A percentile compares a stretch with the other conserved stretches of the same genome.
Conservation (phyloP, 495 filamentous ascomycete genomes). For the Lophium mytilinum region DNA sequence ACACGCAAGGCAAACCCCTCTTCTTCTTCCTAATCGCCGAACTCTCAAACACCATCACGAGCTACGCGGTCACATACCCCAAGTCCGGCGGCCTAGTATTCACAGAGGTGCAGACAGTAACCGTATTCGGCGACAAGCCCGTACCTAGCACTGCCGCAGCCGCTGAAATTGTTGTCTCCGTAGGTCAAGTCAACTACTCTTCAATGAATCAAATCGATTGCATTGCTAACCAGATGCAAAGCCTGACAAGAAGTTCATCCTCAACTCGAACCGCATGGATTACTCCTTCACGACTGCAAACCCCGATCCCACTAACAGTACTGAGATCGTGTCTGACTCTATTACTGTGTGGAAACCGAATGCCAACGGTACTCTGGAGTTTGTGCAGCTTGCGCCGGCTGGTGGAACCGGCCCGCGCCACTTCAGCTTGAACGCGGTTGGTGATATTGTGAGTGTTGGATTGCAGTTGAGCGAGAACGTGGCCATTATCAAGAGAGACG, state of each 20-base stretch:
- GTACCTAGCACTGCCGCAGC: slow-evolving; percentile 36
- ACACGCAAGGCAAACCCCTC: neutral
- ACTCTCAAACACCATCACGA: slow-evolving; percentile 26
- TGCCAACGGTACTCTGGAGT: slow-evolving; percentile 25
- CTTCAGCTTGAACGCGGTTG: slow-evolving; percentile 31
- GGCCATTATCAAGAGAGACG: slow-evolving; percentile 24
- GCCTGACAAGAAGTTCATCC: slow-evolving; percentile 52
- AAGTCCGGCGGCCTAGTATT: slow-evolving; percentile 26
- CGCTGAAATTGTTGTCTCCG: slow-evolving; percentile 51
- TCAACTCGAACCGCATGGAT: slow-evolving; percentile 57
- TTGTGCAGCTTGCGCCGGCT: slow-evolving; percentile 31
- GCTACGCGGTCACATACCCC: slow-evolving; percentile 29
- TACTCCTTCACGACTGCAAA: slow-evolving; percentile 33
- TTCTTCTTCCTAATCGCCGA: slow-evolving; percentile 30
- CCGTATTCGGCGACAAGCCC: slow-evolving; percentile 21
- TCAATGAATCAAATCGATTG: too few relatives aligned
- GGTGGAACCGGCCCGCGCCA: slow-evolving; percentile 36
- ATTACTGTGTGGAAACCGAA: slow-evolving; percentile 35
- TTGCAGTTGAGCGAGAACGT: slow-evolving; percentile 25
- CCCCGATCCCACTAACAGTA: slow-evolving; percentile 23
- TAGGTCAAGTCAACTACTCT: too few relatives aligned
- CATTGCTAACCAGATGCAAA: too few relatives aligned
- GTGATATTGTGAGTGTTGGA: slow-evolving; percentile 32
- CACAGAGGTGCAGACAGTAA: slow-evolving; percentile 18
- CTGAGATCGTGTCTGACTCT: slow-evolving; percentile 35